These are phyloP conservation scores for Ophiostoma himal-ulmi DNA, from an alignment of 2,329 filamentous ascomycete genomes.

Conservation along the genomic window DNA sequence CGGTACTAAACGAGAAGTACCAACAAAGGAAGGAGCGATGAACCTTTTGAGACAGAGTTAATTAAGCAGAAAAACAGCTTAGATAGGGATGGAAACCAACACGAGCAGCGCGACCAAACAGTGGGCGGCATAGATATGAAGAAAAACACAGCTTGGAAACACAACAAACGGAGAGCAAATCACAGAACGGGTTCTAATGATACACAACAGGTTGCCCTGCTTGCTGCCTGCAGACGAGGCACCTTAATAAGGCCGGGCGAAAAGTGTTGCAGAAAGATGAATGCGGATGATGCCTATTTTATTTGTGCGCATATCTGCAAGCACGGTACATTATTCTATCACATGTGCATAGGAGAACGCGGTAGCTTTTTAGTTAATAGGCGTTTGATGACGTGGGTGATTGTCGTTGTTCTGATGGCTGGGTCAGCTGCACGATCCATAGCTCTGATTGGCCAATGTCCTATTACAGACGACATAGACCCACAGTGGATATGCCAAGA, in stretches of 20 bases:
- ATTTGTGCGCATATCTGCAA: background rate
- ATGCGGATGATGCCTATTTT: background rate
- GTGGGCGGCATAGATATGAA: no score
- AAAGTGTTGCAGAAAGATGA: background rate
- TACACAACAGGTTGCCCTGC: background rate
- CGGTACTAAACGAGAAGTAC: background rate
- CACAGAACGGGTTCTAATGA: background rate
- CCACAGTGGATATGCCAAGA: slow-evolving; percentile 1
- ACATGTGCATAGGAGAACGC: background rate
- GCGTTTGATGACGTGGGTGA: slow-evolving; percentile 17
- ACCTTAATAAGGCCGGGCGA: background rate
- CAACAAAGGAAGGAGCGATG: slow-evolving; percentile 6
- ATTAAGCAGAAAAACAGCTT: background rate
- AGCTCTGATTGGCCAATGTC: background rate
- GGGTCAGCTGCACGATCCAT: slow-evolving; percentile 1
- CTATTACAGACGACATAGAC: background rate
- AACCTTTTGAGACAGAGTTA: background rate
- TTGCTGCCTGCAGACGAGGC: slow-evolving; percentile 2
- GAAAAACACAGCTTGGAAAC: background rate
- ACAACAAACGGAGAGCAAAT: background rate
- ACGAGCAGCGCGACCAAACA: background rate
- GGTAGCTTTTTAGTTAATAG: background rate
- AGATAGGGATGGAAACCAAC: background rate
- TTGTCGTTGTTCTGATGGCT: background rate
- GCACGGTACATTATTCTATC: background rate